Conservation (phyloP, 2,329 filamentous ascomycete species). For the Escovopsis sp. region DNA sequence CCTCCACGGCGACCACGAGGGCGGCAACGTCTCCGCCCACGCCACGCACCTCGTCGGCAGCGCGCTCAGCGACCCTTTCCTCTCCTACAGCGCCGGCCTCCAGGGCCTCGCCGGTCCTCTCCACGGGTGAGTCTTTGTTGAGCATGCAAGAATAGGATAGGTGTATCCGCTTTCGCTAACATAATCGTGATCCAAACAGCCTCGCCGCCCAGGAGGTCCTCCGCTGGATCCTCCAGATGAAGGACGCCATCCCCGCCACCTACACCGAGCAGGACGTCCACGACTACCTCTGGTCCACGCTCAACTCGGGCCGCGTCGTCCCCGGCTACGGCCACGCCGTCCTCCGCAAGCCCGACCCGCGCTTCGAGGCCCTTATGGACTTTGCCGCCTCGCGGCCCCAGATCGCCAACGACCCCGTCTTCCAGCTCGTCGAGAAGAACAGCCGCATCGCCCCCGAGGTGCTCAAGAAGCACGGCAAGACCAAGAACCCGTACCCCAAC, state of each 20-base stretch:
- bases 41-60: constrained; percentile 89
- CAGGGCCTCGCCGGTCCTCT: constrained; percentile 85
- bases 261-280: constrained; percentile 73
- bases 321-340: constrained; percentile 94
- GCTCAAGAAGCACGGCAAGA: constrained; percentile 91
- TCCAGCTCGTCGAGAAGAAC: constrained; percentile 88
- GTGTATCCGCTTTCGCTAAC: background rate
- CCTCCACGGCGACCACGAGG: constrained; percentile 95
- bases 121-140: constrained; percentile 33
- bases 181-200: constrained; percentile 19
- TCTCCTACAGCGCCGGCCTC: constrained; percentile 90
- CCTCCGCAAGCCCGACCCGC: constrained; percentile 88
- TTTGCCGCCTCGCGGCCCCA: constrained; percentile 76
- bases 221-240: constrained; percentile 94
- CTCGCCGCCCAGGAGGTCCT: constrained; percentile 94
- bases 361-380: constrained; percentile 93
- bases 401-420: constrained; percentile 77
- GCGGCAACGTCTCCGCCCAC: constrained; percentile 93
- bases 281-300: constrained; percentile 81
- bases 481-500: constrained; percentile 95
- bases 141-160: background rate
- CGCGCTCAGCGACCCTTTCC: constrained; percentile 85
- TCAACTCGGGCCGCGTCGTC: constrained; percentile 87
- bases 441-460: constrained; percentile 82
- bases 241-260: constrained; percentile 63